phyloP scores from a whole-genome alignment of 495 filamentous ascomycete genomes.

The Aeminium ludgeri region DNA sequence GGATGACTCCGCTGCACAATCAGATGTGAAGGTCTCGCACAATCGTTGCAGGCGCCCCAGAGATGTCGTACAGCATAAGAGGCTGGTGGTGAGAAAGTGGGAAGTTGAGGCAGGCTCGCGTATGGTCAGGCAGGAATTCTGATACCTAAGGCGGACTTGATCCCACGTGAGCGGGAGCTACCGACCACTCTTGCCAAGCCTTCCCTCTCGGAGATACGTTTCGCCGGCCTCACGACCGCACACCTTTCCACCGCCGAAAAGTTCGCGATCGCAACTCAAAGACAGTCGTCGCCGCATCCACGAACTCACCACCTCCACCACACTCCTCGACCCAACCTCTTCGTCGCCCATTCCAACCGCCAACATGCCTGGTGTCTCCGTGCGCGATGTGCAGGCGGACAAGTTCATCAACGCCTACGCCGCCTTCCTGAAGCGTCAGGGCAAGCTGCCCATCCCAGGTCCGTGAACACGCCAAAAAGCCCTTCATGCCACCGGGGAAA shows the following conservation, averaged over 20 bases:
- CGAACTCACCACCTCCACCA: background rate
- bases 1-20: too few species aligned
- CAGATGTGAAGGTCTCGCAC: too few species aligned
- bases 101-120: too few species aligned
- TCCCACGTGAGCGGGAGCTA: too few species aligned
- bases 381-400: conserved; percentile 46
- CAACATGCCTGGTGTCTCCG: conserved; percentile 24
- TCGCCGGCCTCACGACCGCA: background rate
- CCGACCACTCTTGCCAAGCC: too few species aligned
- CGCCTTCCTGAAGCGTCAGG: conserved; percentile 96
- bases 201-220: background rate
- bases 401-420: conserved; percentile 93
- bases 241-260: too few species aligned
- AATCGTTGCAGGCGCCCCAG: too few species aligned
- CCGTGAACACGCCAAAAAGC: conserved; percentile 12
- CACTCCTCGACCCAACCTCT: too few species aligned
- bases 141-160: too few species aligned
- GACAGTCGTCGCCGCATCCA: background rate
- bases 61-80: too few species aligned
- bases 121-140: too few species aligned
- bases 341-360: conserved; percentile 8
- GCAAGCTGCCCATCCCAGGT: conserved; percentile 95
- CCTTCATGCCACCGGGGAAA: background rate
- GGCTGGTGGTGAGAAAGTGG: too few species aligned
- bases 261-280: background rate